Percentiles rank a stretch among this genome's conserved stretches.
phyloP scores from a whole-genome alignment of 352 stramenopile genomes.

The Phytophthora idaei region DNA sequence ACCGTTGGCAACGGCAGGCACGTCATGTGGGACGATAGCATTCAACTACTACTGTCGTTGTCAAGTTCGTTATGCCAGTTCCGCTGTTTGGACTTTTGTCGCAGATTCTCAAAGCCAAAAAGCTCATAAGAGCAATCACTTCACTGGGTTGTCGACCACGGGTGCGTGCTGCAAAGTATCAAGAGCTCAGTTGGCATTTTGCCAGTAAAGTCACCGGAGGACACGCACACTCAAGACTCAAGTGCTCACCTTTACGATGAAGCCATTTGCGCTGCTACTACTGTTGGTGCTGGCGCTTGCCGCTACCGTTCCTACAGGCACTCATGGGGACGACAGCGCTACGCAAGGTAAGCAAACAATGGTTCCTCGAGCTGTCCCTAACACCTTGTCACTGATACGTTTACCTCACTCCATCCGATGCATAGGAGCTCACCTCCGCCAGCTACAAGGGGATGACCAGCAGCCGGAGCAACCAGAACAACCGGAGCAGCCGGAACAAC shows the following conservation, averaged over 20 bases:
- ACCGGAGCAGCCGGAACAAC: constrained; percentile 8
- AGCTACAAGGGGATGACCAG: constrained; percentile 19
- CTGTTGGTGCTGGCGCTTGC: constrained; percentile 20
- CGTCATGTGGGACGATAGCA: not conserved
- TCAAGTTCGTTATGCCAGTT: too few relatives aligned
- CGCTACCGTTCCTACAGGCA: not conserved
- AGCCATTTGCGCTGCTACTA: constrained; percentile 8
- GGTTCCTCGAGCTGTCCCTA: not conserved
- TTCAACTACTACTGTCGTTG: not conserved
- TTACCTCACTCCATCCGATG: not conserved
- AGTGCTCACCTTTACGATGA: constrained; percentile 16
- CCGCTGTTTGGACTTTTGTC: not conserved
- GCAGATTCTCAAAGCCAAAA: not conserved
- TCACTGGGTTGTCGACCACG: too few relatives aligned
- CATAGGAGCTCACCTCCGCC: constrained; percentile 17
- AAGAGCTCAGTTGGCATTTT: constrained; percentile 29
- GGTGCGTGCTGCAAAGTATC: too few relatives aligned
- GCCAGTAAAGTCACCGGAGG: not conserved
- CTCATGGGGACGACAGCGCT: not conserved
- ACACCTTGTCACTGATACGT: not conserved
- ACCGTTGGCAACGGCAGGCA: not conserved
- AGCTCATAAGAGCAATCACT: too few relatives aligned
- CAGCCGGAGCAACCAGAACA: constrained; percentile 12
- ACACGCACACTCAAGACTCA: not conserved
- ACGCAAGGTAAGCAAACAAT: not conserved